Percentiles rank a stretch among this genome's conserved stretches.
Evolutionary conservation across 1,284 basidiomycete species (phyloP).

Genomic region (Prillingera fragicola): DNA sequence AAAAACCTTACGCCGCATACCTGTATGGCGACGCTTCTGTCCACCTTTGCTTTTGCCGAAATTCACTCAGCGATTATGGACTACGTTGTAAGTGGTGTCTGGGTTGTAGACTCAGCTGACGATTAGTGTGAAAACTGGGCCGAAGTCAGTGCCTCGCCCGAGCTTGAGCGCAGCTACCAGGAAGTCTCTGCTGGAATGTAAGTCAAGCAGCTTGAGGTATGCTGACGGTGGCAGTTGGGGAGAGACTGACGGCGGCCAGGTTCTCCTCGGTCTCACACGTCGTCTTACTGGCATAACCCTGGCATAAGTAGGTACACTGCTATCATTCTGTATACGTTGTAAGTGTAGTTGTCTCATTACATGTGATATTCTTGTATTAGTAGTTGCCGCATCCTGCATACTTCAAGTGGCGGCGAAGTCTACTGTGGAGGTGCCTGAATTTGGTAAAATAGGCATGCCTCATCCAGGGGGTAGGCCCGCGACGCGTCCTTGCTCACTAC

Average conservation of each 20-base stretch:
- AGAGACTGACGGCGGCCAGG: constrained; percentile 30
- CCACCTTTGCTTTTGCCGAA: constrained; percentile 34
- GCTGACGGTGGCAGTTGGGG: constrained; percentile 23
- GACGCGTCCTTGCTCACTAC: too few species aligned
- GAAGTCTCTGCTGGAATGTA: constrained; percentile 40
- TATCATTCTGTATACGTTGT: too few species aligned
- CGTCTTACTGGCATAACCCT: constrained; percentile 13
- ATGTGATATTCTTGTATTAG: too few species aligned
- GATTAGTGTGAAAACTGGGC: constrained; percentile 30
- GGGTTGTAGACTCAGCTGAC: constrained; percentile 1
- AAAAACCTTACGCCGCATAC: constrained; percentile 63
- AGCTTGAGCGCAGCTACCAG: constrained; percentile 35
- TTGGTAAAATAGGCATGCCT: too few species aligned
- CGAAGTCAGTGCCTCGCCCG: constrained; percentile 24
- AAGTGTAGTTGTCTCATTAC: too few species aligned
- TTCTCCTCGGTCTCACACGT: constrained; percentile 27
- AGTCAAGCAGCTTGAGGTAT: constrained; percentile 1
- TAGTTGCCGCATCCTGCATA: too few species aligned
- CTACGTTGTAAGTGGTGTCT: constrained; percentile 31
- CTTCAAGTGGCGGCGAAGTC: too few species aligned
- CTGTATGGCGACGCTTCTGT: constrained; percentile 61
- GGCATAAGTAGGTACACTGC: not conserved
- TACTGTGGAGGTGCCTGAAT: too few species aligned
- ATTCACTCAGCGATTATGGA: constrained; percentile 34
- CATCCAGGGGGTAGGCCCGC: too few species aligned